These are phyloP conservation scores for Corylus avellana DNA, from an alignment of 306 rosid genomes.

Conservation along the genomic window DNA sequence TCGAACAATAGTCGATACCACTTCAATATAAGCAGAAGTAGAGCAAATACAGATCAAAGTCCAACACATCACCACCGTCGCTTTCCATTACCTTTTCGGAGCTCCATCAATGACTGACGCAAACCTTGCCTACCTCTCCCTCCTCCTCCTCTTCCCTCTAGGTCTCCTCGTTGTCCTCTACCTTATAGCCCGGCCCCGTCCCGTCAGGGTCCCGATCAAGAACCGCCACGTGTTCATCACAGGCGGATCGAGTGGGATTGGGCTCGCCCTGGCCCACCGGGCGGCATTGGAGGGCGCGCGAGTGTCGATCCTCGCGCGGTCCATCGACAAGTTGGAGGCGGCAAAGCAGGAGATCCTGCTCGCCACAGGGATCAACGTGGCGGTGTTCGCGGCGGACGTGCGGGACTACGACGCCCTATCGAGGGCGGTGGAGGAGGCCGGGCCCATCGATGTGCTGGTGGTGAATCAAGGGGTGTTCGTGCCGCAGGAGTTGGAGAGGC, in stretches of 20 bases:
- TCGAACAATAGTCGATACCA: too few species aligned
- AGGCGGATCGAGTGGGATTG: constrained; percentile 96
- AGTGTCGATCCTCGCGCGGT: constrained; percentile 85
- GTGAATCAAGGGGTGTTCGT: constrained; percentile 81
- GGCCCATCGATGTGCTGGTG: constrained; percentile 67
- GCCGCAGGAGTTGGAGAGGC: constrained; percentile 71
- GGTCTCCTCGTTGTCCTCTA: constrained; percentile 49
- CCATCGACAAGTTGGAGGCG: constrained; percentile 61
- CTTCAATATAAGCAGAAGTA: not conserved
- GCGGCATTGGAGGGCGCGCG: constrained; percentile 84
- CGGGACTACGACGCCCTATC: constrained; percentile 65
- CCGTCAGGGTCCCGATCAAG: constrained; percentile 63
- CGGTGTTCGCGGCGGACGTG: constrained; percentile 68
- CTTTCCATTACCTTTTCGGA: not conserved
- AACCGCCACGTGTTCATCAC: constrained; percentile 95
- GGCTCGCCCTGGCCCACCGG: constrained; percentile 81
- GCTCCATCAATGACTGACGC: constrained; percentile 52
- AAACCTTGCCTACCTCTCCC: constrained; percentile 36
- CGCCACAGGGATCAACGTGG: constrained; percentile 72
- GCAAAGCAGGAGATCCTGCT: constrained; percentile 56
- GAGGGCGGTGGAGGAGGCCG: constrained; percentile 65
- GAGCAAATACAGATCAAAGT: not conserved
- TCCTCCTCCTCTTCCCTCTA: constrained; percentile 41
- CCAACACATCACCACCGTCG: not conserved
- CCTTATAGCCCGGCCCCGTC: constrained; percentile 65